Percentiles rank a stretch among this genome's conserved stretches.
phyloP scores from a whole-genome alignment of 148 eudicot genomes.

The Camellia sinensis region DNA sequence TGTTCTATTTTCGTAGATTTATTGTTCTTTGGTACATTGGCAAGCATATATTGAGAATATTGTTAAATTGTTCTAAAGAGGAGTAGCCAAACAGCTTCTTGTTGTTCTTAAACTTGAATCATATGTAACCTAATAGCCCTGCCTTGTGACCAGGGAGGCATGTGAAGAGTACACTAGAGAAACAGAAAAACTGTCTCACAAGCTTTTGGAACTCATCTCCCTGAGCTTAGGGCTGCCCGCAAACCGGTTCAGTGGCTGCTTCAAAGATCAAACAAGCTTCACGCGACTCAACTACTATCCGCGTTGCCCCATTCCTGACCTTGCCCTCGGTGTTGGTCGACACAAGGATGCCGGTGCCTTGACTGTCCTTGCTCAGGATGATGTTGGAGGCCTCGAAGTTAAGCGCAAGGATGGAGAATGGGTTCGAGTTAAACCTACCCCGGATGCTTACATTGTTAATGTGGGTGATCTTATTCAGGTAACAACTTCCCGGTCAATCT shows the following conservation, averaged over 20 bases:
- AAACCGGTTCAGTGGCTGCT: constrained; percentile 13
- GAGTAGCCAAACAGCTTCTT: too few relatives aligned
- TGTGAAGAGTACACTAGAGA: constrained; percentile 32
- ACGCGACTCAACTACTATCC: constrained; percentile 45
- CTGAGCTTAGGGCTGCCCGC: constrained; percentile 29
- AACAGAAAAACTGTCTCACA: constrained; percentile 20
- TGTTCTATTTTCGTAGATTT: too few relatives aligned
- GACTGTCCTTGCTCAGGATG: constrained; percentile 47
- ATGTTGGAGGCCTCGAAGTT: constrained; percentile 49
- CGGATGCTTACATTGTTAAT: constrained; percentile 41
- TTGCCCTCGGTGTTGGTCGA: constrained; percentile 39
- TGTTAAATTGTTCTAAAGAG: too few relatives aligned
- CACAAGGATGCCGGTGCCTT: constrained; percentile 52
- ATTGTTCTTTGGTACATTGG: too few relatives aligned
- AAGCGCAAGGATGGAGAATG: constrained; percentile 49
- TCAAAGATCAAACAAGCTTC: constrained; percentile 31
- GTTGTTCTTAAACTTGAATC: too few relatives aligned
- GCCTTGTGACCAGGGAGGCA: constrained; percentile 22
- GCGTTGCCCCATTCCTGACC: constrained; percentile 41
- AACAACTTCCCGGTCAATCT: not conserved
- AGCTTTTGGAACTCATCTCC: constrained; percentile 26
- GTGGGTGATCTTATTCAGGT: constrained; percentile 46
- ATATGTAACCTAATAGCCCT: constrained; percentile 2
- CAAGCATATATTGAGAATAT: too few relatives aligned
- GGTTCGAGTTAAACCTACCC: constrained; percentile 41